A percentile compares a stretch with the other conserved stretches of the same genome.
Conservation (phyloP, 768 basidiomycete genomes). For the Tubosaeta sp. region DNA sequence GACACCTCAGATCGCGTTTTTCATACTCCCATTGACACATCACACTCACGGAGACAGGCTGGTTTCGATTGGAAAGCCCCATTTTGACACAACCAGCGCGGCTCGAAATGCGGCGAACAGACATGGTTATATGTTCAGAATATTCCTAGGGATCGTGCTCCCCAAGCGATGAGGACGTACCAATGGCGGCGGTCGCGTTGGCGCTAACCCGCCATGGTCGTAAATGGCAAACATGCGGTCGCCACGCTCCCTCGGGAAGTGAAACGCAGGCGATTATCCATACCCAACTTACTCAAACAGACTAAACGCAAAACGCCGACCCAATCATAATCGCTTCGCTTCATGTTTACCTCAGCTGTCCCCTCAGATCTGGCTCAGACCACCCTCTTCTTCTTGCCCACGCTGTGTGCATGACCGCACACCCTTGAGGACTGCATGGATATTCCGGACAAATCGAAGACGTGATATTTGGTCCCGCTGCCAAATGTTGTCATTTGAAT, state of each 20-base stretch:
- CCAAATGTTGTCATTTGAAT: slow-evolving; percentile 8
- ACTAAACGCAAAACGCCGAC: slow-evolving; percentile 22
- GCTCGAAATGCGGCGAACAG: neutral
- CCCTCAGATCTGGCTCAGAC: slow-evolving; percentile 4
- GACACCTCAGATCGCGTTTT: neutral
- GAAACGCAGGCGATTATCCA: slow-evolving; percentile 19
- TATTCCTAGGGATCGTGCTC: neutral
- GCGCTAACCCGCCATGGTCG: slow-evolving; percentile 20
- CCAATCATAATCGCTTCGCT: slow-evolving; percentile 18
- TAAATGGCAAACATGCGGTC: slow-evolving; percentile 34
- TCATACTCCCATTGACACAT: neutral
- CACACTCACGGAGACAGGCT: neutral
- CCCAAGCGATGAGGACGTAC: slow-evolving; percentile 14
- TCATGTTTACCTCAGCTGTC: slow-evolving; percentile 29
- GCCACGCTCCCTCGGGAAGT: slow-evolving; percentile 30
- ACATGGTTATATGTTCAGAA: slow-evolving; percentile 5
- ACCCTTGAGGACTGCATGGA: slow-evolving; percentile 20
- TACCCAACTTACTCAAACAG: slow-evolving; percentile 27
- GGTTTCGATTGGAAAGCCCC: neutral
- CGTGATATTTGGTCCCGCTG: slow-evolving; percentile 23
- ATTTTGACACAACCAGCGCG: neutral
- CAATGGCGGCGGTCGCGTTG: slow-evolving; percentile 11
- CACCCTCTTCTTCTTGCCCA: slow-evolving; percentile 7
- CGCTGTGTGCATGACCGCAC: slow-evolving; percentile 6
- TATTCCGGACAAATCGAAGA: slow-evolving; percentile 29